Percentiles rank a stretch among this genome's conserved stretches.
Evolutionary conservation across 1,139 yeast species (phyloP).

Genomic region (Blastobotrys apis): DNA sequence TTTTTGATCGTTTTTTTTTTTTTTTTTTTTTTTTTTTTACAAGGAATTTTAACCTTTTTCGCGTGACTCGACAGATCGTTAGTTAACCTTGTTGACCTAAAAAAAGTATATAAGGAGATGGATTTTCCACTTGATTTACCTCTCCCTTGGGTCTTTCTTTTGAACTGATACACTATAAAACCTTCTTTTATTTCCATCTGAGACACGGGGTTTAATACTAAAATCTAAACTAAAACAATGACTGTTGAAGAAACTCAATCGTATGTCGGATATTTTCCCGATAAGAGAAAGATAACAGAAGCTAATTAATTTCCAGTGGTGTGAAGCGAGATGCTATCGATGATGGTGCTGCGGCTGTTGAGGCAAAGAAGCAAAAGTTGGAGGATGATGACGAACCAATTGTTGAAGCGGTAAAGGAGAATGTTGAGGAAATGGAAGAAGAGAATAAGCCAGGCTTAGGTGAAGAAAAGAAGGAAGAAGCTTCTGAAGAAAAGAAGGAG

Average conservation of each 20-base stretch:
- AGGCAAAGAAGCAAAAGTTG: conserved; percentile 13
- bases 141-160: too few relatives aligned
- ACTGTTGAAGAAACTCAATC: conserved; percentile 14
- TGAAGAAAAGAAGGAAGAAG: neutral
- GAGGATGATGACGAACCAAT: conserved; percentile 2
- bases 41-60: too few relatives aligned
- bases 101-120: too few relatives aligned
- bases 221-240: conserved; percentile 8
- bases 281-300: too few relatives aligned
- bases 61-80: too few relatives aligned
- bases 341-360: conserved; percentile 12
- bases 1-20: too few relatives aligned
- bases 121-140: too few relatives aligned
- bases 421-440: neutral
- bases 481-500: neutral
- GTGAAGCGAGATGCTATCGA: conserved; percentile 15
- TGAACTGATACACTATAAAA: too few relatives aligned
- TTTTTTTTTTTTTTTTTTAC: too few relatives aligned
- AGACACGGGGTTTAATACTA: too few relatives aligned
- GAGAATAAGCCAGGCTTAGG: neutral
- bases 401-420: neutral
- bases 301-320: conserved; percentile 10
- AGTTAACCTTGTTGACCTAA: too few relatives aligned
- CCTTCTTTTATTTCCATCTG: too few relatives aligned
- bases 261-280: neutral